Percentiles rank a stretch among this genome's conserved stretches.
phyloP scores from a whole-genome alignment of 2,329 filamentous ascomycete species.

The Paraphaeosphaeria sporulosa region DNA sequence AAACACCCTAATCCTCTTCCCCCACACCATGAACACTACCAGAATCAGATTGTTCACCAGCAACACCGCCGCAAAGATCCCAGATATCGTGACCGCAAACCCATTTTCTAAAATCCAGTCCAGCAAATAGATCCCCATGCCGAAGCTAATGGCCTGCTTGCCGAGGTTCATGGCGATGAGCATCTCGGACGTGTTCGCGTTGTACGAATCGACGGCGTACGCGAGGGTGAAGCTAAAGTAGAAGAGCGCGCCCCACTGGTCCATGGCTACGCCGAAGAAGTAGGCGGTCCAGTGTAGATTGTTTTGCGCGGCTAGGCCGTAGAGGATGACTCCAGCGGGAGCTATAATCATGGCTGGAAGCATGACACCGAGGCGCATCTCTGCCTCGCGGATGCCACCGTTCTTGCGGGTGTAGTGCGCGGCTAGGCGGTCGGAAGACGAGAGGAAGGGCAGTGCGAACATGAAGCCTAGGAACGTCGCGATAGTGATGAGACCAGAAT shows the following conservation, averaged over 20 bases:
- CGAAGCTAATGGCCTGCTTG: conserved; percentile 48
- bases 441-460: conserved; percentile 44
- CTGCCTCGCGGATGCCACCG: conserved; percentile 61
- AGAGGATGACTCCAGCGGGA: conserved; percentile 45
- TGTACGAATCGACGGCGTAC: conserved; percentile 68
- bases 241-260: conserved; percentile 44
- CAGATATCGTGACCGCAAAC: conserved; percentile 45
- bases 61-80: conserved; percentile 44
- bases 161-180: conserved; percentile 56
- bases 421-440: conserved; percentile 59
- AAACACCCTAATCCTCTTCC: conserved; percentile 43
- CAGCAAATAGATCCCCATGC: conserved; percentile 45
- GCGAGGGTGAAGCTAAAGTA: conserved; percentile 62
- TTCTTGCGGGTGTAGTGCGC: conserved; percentile 60
- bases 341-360: conserved; percentile 46
- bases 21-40: conserved; percentile 44
- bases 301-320: conserved; percentile 43
- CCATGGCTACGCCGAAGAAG: conserved; percentile 48
- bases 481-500: conserved; percentile 42
- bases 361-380: conserved; percentile 59
- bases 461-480: conserved; percentile 46
- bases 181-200: conserved; percentile 68
- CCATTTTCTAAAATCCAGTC: conserved; percentile 45
- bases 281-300: conserved; percentile 49
- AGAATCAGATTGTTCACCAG: conserved; percentile 44